Evolutionary conservation across 148 eudicot genomes (phyloP).

Genomic region (Vaccinium myrtillus): DNA sequence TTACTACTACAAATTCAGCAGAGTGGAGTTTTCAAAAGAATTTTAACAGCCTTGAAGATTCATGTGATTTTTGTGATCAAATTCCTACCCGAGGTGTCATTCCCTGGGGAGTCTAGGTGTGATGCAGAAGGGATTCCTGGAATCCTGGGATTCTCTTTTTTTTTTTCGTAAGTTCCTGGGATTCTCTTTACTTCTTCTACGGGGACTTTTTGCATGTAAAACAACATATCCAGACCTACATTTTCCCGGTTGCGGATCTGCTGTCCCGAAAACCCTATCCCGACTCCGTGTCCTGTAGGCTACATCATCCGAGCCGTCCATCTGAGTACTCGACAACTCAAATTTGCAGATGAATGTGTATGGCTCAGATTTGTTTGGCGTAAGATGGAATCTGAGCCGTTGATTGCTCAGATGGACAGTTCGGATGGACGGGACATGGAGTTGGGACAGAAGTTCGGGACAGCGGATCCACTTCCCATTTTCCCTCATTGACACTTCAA

Average conservation of each 20-base stretch:
- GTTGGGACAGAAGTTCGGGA: no score
- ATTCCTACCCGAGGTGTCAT: not conserved
- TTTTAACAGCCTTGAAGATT: not conserved
- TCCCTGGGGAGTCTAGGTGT: not conserved
- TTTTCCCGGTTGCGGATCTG: not conserved
- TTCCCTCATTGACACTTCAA: not conserved
- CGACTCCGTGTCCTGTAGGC: no score
- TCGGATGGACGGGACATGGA: no score
- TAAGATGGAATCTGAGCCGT: no score
- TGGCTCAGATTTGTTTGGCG: no score
- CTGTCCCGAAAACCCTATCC: no score
- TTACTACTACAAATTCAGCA: not conserved
- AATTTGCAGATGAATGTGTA: no score
- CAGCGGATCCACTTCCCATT: not conserved
- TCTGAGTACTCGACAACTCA: no score
- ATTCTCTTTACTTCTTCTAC: not conserved
- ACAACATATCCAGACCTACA: not conserved
- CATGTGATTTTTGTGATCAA: not conserved
- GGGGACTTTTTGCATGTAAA: not conserved
- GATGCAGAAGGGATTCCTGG: not conserved
- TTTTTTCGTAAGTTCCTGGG: no score
- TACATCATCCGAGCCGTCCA: no score
- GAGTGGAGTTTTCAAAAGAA: not conserved
- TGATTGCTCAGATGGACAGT: no score
- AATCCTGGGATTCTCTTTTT: not conserved